Evolutionary conservation across 2,329 filamentous ascomycete species (phyloP).

Genomic region (Ophiostoma perfectum): DNA sequence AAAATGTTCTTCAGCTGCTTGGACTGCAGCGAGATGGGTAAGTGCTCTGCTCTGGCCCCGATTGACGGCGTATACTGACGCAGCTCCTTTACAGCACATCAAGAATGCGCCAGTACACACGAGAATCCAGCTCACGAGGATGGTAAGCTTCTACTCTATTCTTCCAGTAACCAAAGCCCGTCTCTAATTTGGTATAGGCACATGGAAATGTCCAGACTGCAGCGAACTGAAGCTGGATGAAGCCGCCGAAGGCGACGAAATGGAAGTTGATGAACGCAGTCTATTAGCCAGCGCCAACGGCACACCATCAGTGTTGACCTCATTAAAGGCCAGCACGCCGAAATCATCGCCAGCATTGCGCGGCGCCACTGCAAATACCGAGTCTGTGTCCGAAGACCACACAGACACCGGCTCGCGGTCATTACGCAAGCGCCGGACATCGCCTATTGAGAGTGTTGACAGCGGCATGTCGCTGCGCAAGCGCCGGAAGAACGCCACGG

Average conservation of each 20-base stretch:
- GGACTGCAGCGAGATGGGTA: conserved; percentile 12
- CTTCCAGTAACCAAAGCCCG: neutral
- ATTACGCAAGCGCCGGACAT: conserved; percentile 78
- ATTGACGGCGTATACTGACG: neutral
- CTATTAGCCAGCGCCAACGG: conserved; percentile 33
- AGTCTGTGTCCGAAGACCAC: conserved; percentile 70
- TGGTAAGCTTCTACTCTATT: conserved; percentile 8
- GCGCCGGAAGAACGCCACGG: conserved; percentile 45
- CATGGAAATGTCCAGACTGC: conserved; percentile 51
- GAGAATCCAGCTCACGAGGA: conserved; percentile 56
- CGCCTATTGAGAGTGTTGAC: conserved; percentile 60
- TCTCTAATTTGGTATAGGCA: conserved; percentile 28
- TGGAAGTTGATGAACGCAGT: conserved; percentile 25
- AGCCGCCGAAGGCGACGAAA: conserved; percentile 28
- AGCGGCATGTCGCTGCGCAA: conserved; percentile 48
- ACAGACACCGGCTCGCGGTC: conserved; percentile 68
- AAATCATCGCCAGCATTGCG: conserved; percentile 64
- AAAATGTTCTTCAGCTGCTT: conserved; percentile 37
- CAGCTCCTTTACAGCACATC: conserved; percentile 59
- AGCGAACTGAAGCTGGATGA: conserved; percentile 32
- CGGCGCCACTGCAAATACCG: conserved; percentile 54
- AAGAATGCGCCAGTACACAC: conserved; percentile 76
- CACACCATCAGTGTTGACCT: conserved; percentile 26
- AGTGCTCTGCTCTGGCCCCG: neutral
- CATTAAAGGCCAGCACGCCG: conserved; percentile 54